phyloP scores from a whole-genome alignment of 768 basidiomycete species.

The Rhizopogon vulgaris region DNA sequence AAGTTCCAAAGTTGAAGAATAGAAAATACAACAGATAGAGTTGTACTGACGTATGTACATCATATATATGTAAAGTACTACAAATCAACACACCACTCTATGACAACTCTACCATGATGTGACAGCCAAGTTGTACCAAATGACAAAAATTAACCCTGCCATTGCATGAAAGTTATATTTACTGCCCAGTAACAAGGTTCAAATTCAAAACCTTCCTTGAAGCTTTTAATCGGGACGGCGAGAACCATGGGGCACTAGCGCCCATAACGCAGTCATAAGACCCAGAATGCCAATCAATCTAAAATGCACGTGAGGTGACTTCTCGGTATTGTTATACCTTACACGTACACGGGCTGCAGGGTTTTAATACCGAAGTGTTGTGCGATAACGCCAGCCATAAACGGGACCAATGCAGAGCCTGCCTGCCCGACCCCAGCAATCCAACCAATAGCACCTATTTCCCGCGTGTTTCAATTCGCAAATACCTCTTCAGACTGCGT shows the following conservation, averaged over 20 bases:
- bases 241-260: slow-evolving; percentile 20
- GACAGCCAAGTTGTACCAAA: background rate
- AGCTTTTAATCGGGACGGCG: slow-evolving; percentile 1
- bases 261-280: slow-evolving; percentile 29
- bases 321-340: background rate
- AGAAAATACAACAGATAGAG: too few relatives aligned
- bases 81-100: background rate
- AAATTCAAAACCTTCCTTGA: background rate
- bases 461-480: background rate
- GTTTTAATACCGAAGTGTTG: slow-evolving; percentile 46
- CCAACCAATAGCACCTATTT: slow-evolving; percentile 55
- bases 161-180: too few relatives aligned
- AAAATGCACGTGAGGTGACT: background rate
- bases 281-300: slow-evolving; percentile 26
- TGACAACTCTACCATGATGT: too few relatives aligned
- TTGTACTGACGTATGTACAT: background rate
- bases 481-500: background rate
- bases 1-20: background rate
- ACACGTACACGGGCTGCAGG: slow-evolving; percentile 30
- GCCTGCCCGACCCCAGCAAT: slow-evolving; percentile 65
- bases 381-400: slow-evolving; percentile 66
- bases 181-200: background rate
- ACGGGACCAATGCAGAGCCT: slow-evolving; percentile 67
- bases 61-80: background rate
- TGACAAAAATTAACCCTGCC: background rate